Base-by-base conservation (phyloP, 2,329 filamentous ascomycete genomes). In the Thermoascus crustaceus region DNA sequence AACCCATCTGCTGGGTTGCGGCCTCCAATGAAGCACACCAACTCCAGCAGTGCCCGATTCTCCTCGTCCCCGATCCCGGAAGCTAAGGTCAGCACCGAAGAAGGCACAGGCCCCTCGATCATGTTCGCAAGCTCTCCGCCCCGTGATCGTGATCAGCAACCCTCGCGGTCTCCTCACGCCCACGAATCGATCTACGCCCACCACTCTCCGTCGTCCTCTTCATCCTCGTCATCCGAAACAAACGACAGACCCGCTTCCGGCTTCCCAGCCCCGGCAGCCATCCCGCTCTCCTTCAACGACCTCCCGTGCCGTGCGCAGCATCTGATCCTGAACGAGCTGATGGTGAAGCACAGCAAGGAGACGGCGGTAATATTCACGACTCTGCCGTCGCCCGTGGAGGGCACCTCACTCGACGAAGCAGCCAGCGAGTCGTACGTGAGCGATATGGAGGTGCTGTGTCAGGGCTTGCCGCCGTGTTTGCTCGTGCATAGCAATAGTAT, bases 401-500 rank as follows among this genome's bases (percentile, higher is more conserved):
- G 84, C 0, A 93, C 85, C 0, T 78, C 77, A 50, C 64, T 72
- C 39, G 82, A 79, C 42, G 82, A 85, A 55, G 66, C 68, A 25
- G 77, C 82, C 11, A 85, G 82, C 48, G 64, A 85, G 38, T 73
- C 74, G 42, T 94, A 91, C 57, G 66, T 94, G 31, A 80, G 75
- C 32, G 82, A 87, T 58, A 67, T 89, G 40, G 83, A 91, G 57
- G 75, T 91, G 2, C 61, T 94, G 39, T 89, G 82, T 57, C 75
- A 81, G 49, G 81, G 76, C 7, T 63, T 89, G 42, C 85, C 85
- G 18, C 85, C 86, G 1, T 76, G 78, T 30, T 57, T 93, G 49
- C 65, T 94, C 57, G 82, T 94, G 24, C 73, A 93, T 60, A 87
- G 82, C 59, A 93, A 93, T 60, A 86, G 80, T 51, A 87, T 93